phyloP scores from a whole-genome alignment of 805 yeast genomes.

The Saccharomycopsis olivae region DNA sequence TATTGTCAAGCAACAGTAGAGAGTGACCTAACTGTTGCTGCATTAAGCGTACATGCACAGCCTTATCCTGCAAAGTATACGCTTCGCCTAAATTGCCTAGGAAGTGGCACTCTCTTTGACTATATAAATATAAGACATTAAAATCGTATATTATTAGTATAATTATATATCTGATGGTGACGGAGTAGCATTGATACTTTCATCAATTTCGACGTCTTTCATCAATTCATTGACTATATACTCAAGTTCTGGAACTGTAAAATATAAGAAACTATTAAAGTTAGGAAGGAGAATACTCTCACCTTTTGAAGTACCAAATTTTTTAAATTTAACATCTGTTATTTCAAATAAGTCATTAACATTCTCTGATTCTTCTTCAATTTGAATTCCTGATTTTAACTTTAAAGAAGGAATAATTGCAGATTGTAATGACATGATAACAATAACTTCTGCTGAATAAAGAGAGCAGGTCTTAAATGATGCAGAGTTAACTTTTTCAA shows the following conservation, averaged over 20 bases:
- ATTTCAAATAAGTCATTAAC: conserved; percentile 7
- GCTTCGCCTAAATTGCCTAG: no score
- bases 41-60: no score
- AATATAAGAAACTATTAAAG: conserved; percentile 16
- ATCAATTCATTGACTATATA: conserved; percentile 12
- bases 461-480: conserved; percentile 3
- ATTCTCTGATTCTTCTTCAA: conserved; percentile 7
- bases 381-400: conserved; percentile 7
- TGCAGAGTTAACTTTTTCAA: conserved; percentile 8
- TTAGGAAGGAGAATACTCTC: conserved; percentile 12
- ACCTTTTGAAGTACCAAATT: conserved; percentile 12
- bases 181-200: no score
- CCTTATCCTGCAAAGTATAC: no score
- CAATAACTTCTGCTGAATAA: conserved; percentile 8
- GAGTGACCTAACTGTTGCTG: no score
- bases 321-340: conserved; percentile 10
- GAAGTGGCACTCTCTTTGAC: no score
- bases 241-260: conserved; percentile 8
- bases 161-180: no score
- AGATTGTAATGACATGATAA: conserved; percentile 5
- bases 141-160: no score
- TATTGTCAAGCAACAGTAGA: no score
- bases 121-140: no score
- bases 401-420: conserved; percentile 2
- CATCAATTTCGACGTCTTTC: conserved; percentile 7